These are phyloP conservation scores for Cerrena zonata DNA, from an alignment of 1,284 basidiomycete genomes.

Conservation along the genomic window DNA sequence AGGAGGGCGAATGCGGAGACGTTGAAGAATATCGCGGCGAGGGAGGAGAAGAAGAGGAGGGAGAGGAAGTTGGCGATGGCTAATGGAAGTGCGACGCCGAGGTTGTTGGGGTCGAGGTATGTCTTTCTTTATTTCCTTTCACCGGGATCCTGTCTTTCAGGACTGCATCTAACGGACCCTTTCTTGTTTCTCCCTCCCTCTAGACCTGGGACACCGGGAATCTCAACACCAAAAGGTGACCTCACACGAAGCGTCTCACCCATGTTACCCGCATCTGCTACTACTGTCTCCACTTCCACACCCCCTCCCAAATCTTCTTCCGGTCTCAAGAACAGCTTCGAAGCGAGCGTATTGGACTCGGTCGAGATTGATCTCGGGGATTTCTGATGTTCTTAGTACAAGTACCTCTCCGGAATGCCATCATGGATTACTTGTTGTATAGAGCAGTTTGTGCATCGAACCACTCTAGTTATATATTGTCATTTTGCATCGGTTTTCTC, in stretches of 20 bases:
- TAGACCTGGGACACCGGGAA: constrained; percentile 41
- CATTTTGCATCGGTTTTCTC: too few species aligned
- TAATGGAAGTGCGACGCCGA: constrained; percentile 40
- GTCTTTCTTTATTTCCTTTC: constrained; percentile 12
- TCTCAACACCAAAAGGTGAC: constrained; percentile 25
- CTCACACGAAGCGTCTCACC: constrained; percentile 37
- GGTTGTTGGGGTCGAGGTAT: constrained; percentile 52
- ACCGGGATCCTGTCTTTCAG: too few species aligned
- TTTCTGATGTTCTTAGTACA: too few species aligned
- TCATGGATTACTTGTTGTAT: too few species aligned
- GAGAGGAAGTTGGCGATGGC: constrained; percentile 55
- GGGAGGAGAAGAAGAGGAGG: constrained; percentile 58
- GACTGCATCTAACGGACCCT: too few species aligned
- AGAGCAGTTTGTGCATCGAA: too few species aligned
- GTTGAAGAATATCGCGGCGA: constrained; percentile 70
- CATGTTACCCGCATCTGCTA: constrained; percentile 31
- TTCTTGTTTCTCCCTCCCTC: constrained; percentile 4
- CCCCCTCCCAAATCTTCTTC: constrained; percentile 10
- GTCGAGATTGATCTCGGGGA: constrained; percentile 76
- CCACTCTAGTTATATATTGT: too few species aligned
- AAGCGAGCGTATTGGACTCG: constrained; percentile 54
- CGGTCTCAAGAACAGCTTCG: constrained; percentile 41
- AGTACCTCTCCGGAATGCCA: too few species aligned
- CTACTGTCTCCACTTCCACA: constrained; percentile 13
- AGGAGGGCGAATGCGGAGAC: constrained; percentile 74